Percentiles rank a stretch among this genome's conserved stretches.
phyloP scores from a whole-genome alignment of 768 basidiomycete species.

The Boletales sp. region DNA sequence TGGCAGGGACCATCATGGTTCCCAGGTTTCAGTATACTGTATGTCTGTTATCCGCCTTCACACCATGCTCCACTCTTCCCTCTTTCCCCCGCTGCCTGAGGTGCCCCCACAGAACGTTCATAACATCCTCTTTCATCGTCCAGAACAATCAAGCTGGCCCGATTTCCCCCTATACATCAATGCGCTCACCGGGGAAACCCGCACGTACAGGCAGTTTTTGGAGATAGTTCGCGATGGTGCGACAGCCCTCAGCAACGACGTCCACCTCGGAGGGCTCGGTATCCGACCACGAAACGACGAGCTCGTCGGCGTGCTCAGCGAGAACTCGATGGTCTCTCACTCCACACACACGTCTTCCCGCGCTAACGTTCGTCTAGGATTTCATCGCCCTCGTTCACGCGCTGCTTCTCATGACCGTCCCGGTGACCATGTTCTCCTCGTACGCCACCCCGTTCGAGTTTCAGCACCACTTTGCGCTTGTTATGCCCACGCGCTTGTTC shows the following conservation, averaged over 20 bases:
- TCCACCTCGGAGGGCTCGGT: conserved; percentile 53
- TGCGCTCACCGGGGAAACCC: conserved; percentile 43
- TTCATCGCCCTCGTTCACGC: conserved; percentile 49
- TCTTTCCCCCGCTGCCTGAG: conserved; percentile 49
- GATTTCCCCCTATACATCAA: conserved; percentile 59
- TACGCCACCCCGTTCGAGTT: conserved; percentile 58
- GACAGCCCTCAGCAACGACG: conserved; percentile 51
- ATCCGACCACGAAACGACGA: conserved; percentile 46
- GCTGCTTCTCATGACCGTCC: conserved; percentile 45
- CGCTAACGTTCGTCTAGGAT: conserved; percentile 38
- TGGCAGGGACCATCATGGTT: too few species aligned
- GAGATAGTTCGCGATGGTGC: conserved; percentile 51
- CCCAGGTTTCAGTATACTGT: too few species aligned
- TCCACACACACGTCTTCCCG: too few species aligned
- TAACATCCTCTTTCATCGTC: conserved; percentile 50
- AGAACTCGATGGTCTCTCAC: conserved; percentile 55
- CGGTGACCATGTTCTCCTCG: conserved; percentile 51
- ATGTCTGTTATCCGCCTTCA: too few species aligned
- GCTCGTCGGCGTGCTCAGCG: conserved; percentile 65
- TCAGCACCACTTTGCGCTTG: conserved; percentile 44
- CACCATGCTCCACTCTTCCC: conserved; percentile 30
- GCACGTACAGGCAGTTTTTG: conserved; percentile 47
- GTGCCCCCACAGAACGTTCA: conserved; percentile 54
- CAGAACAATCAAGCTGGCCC: conserved; percentile 51
- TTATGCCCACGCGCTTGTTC: conserved; percentile 51